Conservation (phyloP, 148 eudicot genomes). For the Rhododendron williamsianum region DNA sequence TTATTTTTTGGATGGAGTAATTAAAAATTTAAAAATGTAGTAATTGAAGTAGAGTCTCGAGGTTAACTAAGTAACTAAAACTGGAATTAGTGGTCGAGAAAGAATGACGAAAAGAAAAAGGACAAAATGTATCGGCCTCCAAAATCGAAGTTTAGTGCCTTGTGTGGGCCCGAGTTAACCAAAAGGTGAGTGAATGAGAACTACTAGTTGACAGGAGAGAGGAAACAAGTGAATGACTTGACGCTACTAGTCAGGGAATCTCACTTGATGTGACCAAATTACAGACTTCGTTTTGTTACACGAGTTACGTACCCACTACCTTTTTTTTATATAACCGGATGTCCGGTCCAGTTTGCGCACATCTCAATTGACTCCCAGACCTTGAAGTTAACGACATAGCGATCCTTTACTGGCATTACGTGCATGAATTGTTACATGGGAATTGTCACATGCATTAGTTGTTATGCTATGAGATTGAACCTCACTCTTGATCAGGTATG, state of each 20-base stretch:
- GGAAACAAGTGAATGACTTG: not conserved
- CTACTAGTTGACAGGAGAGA: not conserved
- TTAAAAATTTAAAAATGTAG: too few relatives aligned
- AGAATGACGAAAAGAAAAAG: not conserved
- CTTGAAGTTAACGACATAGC: not conserved
- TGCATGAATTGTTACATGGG: not conserved
- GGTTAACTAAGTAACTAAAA: not conserved
- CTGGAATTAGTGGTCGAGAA: not conserved
- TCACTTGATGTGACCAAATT: not conserved
- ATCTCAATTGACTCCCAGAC: too few relatives aligned
- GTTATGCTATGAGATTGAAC: not conserved
- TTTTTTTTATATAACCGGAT: not conserved
- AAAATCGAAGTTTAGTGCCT: not conserved
- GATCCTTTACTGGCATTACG: not conserved
- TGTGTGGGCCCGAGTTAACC: not conserved
- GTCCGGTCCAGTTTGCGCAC: too few relatives aligned
- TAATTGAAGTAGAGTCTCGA: not conserved
- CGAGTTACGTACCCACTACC: not conserved
- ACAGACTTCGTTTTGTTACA: not conserved
- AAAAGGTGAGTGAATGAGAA: not conserved
- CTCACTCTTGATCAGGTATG: not conserved
- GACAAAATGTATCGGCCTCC: not conserved
- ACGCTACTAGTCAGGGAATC: not conserved
- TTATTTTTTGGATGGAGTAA: not conserved
- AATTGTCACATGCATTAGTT: not conserved